Base-by-base conservation (phyloP, 768 basidiomycete species). In the Podaxis pistillaris region DNA sequence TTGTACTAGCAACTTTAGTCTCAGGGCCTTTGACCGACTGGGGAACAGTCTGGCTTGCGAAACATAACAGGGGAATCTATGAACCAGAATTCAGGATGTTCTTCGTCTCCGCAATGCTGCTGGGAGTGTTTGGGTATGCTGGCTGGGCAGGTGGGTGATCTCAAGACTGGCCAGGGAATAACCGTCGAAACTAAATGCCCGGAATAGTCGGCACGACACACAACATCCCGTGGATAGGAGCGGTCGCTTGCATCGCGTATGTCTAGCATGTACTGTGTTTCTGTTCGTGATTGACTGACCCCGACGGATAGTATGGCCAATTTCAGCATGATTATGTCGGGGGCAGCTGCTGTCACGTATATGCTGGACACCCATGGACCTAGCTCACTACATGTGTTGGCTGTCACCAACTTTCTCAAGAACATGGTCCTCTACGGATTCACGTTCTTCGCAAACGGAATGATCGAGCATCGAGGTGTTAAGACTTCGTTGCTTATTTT, bases 21-120 rank as follows among this genome's bases (percentile, higher is more conserved):
- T 71, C 74, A 2, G 78, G 79, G 1, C 76, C 77, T 11, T 67
- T 79, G 51, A 78, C 75, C 12, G 81, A 81, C 65, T 79, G 73
- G 71, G 74, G 76, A 28, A 77, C 75, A 1, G 73, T 78, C 9
- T 79, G 78, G 78, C 67, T 80, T 36, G 75, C 81, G 1, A 77
- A 72, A 58, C 73, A 76, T 8, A 81, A 81, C 55, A 73, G 74
- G 51, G 81, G 81, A 0, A 70, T 80, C 7, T 82, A 80, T 65
- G 81, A 81, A 64, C 79, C 81, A 1, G 80, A 82, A 65, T 80
- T 77, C 66, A 71, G 78, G 22, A 76, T 81, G 11, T 63, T 77
- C 44, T 79, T 81, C 68, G 71, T 79, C 63, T 50, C 73, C 8
- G 70, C 73, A 12, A 81, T 80, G 78, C 69, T 81, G 12, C 72